These are phyloP conservation scores for Tuber microsphaerosporum DNA, from an alignment of 495 filamentous ascomycete species.

Conservation along the genomic window DNA sequence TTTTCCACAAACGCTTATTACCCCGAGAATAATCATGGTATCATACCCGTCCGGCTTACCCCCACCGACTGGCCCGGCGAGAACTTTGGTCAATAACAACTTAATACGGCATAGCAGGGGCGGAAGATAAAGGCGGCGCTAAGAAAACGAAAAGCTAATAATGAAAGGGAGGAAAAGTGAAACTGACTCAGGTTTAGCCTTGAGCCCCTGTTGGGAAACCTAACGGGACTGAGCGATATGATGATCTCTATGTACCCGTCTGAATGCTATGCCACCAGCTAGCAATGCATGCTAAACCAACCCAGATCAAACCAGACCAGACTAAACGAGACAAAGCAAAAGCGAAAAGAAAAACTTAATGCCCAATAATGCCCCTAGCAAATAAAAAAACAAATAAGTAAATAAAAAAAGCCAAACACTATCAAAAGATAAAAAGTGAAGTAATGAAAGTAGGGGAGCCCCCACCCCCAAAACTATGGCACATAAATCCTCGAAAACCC, in stretches of 20 bases:
- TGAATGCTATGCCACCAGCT: background rate
- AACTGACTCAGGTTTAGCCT: too few species aligned
- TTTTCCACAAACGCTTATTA: background rate
- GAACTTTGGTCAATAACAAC: background rate
- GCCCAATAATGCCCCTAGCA: background rate
- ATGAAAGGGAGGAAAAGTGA: too few species aligned
- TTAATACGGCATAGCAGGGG: background rate
- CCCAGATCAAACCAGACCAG: background rate
- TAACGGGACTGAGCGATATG: background rate
- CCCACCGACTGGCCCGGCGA: background rate
- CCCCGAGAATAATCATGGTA: background rate
- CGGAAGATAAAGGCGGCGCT: background rate
- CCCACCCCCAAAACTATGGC: slow-evolving; percentile 45
- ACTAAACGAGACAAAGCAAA: background rate
- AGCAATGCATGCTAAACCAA: background rate
- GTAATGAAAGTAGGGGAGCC: background rate
- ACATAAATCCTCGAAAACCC: slow-evolving; percentile 89
- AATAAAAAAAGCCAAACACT: background rate
- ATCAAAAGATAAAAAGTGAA: background rate
- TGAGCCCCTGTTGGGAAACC: background rate
- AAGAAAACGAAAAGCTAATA: background rate
- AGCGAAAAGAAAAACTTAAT: background rate
- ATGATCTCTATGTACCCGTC: background rate
- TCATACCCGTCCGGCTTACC: background rate
- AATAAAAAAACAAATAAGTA: background rate